phyloP scores from a whole-genome alignment of 306 rosid species.

The Pterocarpus santalinus region DNA sequence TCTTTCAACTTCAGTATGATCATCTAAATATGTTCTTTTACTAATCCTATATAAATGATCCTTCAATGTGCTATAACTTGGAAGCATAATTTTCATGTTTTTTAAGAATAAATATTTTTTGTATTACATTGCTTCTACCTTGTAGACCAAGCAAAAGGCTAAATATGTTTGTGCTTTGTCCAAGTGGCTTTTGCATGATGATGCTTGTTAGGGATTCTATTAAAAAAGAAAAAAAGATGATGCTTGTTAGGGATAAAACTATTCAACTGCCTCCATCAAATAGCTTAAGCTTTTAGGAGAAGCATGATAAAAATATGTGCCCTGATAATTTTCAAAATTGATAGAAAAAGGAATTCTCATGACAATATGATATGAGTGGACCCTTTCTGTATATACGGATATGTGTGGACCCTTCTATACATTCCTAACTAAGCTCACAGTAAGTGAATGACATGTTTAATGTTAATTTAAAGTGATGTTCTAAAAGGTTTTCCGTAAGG shows the following conservation, averaged over 20 bases:
- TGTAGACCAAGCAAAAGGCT: not conserved
- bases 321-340: no score
- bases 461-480: no score
- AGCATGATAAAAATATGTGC: no score
- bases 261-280: not conserved
- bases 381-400: no score
- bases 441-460: no score
- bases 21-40: slow-evolving; percentile 24
- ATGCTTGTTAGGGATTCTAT: not conserved
- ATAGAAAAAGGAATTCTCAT: no score
- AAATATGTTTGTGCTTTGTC: not conserved
- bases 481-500: not conserved
- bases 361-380: no score
- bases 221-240: no score
- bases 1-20: slow-evolving; percentile 34
- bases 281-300: slow-evolving; percentile 12
- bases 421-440: no score
- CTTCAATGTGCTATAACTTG: slow-evolving; percentile 20
- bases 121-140: not conserved
- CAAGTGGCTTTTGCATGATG: not conserved
- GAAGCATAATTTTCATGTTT: slow-evolving; percentile 4
- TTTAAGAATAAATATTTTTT: not conserved
- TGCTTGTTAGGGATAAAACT: not conserved
- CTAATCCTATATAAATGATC: slow-evolving; percentile 29
- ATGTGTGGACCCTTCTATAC: no score